Evolutionary conservation across 2,329 filamentous ascomycete species (phyloP).

Genomic region (Fusarium sarcochroum): DNA sequence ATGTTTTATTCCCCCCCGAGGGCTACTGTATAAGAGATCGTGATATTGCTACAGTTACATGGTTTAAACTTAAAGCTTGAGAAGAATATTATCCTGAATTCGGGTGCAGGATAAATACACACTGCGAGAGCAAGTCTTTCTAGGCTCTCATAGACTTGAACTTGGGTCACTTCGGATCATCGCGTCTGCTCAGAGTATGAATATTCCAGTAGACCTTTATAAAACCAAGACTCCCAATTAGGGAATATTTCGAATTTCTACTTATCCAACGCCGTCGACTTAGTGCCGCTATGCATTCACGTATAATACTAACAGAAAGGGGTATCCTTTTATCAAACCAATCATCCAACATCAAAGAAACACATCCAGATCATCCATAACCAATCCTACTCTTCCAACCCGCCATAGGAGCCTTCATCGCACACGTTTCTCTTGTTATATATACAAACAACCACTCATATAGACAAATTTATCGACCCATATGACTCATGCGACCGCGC

Average conservation of each 20-base stretch:
- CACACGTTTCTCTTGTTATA: slow-evolving; percentile 11
- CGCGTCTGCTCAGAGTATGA: neutral
- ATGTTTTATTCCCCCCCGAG: too few relatives aligned
- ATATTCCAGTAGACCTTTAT: neutral
- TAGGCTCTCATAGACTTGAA: neutral
- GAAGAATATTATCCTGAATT: neutral
- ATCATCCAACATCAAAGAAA: slow-evolving; percentile 40
- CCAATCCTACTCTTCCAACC: slow-evolving; percentile 13
- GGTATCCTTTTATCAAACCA: slow-evolving; percentile 46
- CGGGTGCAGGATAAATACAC: too few relatives aligned
- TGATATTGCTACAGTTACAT: neutral
- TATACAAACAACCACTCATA: slow-evolving; percentile 5
- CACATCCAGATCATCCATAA: slow-evolving; percentile 23
- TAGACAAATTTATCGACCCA: slow-evolving; percentile 25
- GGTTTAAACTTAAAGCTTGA: neutral
- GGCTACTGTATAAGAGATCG: neutral
- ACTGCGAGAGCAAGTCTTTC: too few relatives aligned
- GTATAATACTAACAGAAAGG: slow-evolving; percentile 40
- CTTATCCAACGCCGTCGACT: slow-evolving; percentile 43
- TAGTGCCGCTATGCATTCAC: slow-evolving; percentile 32
- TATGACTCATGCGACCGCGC: slow-evolving; percentile 17
- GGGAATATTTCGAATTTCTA: slow-evolving; percentile 14
- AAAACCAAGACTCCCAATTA: neutral
- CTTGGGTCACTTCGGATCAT: neutral
- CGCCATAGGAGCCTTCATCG: neutral